Evolutionary conservation across 768 basidiomycete species (phyloP).

Genomic region (Chalciporus piperatus): DNA sequence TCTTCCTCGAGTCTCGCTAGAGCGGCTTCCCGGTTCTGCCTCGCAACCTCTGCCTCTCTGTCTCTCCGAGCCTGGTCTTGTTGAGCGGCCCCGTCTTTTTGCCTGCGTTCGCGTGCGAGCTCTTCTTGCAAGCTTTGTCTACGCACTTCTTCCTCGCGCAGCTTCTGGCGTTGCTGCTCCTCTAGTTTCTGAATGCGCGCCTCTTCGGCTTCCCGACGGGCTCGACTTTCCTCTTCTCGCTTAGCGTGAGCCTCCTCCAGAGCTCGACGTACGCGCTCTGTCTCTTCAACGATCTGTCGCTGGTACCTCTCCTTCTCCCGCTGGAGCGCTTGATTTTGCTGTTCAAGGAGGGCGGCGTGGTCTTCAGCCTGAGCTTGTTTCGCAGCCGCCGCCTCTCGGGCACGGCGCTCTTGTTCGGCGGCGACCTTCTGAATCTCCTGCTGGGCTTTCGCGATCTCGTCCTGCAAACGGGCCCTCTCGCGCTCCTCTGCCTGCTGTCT

Average conservation of each 20-base stretch:
- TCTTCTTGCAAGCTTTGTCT: slow-evolving; percentile 25
- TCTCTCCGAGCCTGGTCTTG: slow-evolving; percentile 19
- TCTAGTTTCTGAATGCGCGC: slow-evolving; percentile 23
- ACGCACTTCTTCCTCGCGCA: slow-evolving; percentile 30
- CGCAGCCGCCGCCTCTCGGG: slow-evolving; percentile 20
- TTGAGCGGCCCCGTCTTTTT: slow-evolving; percentile 13
- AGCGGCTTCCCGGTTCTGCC: slow-evolving; percentile 17
- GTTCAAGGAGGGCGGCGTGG: slow-evolving; percentile 21
- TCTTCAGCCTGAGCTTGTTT: slow-evolving; percentile 27
- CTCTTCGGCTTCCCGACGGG: slow-evolving; percentile 22
- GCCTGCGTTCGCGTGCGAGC: slow-evolving; percentile 21
- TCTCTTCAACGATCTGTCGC: slow-evolving; percentile 24
- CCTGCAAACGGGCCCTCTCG: slow-evolving; percentile 29
- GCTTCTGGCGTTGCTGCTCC: slow-evolving; percentile 26
- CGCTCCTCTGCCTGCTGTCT: slow-evolving; percentile 24
- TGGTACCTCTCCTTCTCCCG: slow-evolving; percentile 27
- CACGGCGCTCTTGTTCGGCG: slow-evolving; percentile 26
- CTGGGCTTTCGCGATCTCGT: slow-evolving; percentile 26
- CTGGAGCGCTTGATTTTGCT: slow-evolving; percentile 19
- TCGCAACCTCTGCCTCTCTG: slow-evolving; percentile 20
- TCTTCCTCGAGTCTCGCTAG: slow-evolving; percentile 26
- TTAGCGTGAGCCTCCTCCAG: slow-evolving; percentile 25
- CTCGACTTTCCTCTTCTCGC: slow-evolving; percentile 23
- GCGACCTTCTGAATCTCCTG: slow-evolving; percentile 23
- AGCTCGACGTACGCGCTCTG: slow-evolving; percentile 21